Evolutionary conservation across 2,329 filamentous ascomycete genomes (phyloP).

Genomic region (Dactylellina haptotyla): DNA sequence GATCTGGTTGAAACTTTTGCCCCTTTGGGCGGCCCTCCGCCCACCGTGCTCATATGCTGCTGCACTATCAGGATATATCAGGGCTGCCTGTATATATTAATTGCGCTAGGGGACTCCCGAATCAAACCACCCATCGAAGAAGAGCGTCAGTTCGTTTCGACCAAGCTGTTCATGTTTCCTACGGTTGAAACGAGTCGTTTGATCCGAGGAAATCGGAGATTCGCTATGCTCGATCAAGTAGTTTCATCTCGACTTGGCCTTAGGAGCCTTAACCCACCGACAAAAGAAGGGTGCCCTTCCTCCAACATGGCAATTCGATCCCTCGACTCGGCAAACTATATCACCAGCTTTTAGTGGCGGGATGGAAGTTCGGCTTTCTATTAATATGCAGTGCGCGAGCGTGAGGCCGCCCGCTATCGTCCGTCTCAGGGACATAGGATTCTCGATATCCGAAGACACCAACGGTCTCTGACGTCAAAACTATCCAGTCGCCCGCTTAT

Average conservation of each 20-base stretch:
- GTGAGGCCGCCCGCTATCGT: too few species aligned
- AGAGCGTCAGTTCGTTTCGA: slow-evolving; percentile 27
- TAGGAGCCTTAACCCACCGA: background rate
- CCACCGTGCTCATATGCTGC: background rate
- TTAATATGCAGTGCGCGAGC: too few species aligned
- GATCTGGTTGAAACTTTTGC: slow-evolving; percentile 20
- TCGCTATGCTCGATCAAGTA: slow-evolving; percentile 22
- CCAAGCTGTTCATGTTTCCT: slow-evolving; percentile 25
- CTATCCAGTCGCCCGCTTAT: background rate
- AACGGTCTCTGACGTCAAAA: background rate
- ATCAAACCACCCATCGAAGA: slow-evolving; percentile 19
- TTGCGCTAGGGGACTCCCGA: slow-evolving; percentile 1
- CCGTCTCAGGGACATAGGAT: background rate
- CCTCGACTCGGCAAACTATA: slow-evolving; percentile 17
- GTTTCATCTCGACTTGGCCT: slow-evolving; percentile 18
- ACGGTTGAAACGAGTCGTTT: slow-evolving; percentile 40
- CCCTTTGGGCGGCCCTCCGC: slow-evolving; percentile 25
- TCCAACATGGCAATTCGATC: slow-evolving; percentile 19
- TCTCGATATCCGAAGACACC: background rate
- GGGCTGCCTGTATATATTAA: slow-evolving; percentile 11
- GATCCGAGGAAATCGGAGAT: slow-evolving; percentile 26
- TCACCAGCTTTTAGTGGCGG: slow-evolving; percentile 1
- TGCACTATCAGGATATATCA: too few species aligned
- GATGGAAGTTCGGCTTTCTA: slow-evolving; percentile 1
- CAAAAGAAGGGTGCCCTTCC: too few species aligned